These are phyloP conservation scores for Acrocalymma vagum DNA, from an alignment of 2,329 filamentous ascomycete species.

Conservation along the genomic window DNA sequence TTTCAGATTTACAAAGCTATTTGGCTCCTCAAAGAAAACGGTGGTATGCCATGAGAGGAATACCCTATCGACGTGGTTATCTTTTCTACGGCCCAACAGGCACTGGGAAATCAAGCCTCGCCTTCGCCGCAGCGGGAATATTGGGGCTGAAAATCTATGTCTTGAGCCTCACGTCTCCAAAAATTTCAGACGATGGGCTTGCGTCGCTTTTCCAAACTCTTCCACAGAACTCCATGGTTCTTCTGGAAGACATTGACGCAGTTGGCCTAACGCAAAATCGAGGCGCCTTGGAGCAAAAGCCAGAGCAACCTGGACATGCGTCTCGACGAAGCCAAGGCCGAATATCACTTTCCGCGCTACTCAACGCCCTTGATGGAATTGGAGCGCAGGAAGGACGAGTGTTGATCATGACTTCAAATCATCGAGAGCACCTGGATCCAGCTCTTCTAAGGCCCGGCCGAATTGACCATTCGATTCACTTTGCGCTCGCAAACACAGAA, in stretches of 20 bases:
- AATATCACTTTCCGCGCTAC: conserved; percentile 70
- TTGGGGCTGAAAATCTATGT: conserved; percentile 43
- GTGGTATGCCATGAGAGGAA: conserved; percentile 14
- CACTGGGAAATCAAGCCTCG: conserved; percentile 52
- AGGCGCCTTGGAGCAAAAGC: conserved; percentile 33
- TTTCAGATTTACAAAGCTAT: conserved; percentile 5
- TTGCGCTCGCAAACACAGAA: conserved; percentile 28
- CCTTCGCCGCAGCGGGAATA: conserved; percentile 48
- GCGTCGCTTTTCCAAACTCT: conserved; percentile 12
- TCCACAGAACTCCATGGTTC: conserved; percentile 16
- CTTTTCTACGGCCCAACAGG: conserved; percentile 46
- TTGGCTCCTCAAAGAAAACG: conserved; percentile 6
- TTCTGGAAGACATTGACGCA: conserved; percentile 28
- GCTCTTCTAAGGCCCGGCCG: conserved; percentile 77
- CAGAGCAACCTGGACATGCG: not conserved
- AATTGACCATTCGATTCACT: conserved; percentile 84
- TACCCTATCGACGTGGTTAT: conserved; percentile 36
- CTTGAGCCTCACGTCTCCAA: conserved; percentile 13
- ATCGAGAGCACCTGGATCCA: conserved; percentile 74
- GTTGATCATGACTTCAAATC: conserved; percentile 84
- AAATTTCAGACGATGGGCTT: conserved; percentile 18
- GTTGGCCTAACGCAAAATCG: conserved; percentile 9
- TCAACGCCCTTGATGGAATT: conserved; percentile 86
- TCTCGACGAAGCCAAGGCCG: not conserved
- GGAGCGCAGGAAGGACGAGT: conserved; percentile 80